Evolutionary conservation across 208 protist genomes (phyloP).

Genomic region (Phytomonas serpens): DNA sequence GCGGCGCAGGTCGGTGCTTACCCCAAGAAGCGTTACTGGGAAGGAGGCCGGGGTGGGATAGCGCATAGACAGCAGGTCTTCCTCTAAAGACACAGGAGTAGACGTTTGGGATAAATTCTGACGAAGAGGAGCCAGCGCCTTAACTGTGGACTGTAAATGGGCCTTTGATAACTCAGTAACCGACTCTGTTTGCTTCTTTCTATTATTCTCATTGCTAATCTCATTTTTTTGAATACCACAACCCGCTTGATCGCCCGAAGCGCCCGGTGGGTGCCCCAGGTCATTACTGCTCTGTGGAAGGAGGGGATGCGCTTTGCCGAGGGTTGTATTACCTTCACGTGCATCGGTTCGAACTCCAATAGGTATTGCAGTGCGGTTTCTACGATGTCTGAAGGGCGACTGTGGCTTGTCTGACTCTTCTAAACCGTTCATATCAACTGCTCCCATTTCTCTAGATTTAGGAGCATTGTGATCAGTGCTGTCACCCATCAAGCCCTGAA

Average conservation of each 20-base stretch:
- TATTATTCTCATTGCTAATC: background rate
- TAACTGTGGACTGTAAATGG: background rate
- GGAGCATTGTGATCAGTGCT: background rate
- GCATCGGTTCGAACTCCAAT: background rate
- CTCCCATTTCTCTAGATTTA: background rate
- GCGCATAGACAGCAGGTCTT: background rate
- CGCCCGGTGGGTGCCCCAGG: background rate
- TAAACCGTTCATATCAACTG: background rate
- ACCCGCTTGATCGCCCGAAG: background rate
- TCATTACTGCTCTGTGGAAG: background rate
- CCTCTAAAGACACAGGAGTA: background rate
- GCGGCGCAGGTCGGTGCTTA: conserved; percentile 29
- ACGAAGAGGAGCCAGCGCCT: background rate
- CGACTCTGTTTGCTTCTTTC: background rate
- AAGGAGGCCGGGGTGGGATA: background rate
- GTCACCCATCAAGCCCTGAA: background rate
- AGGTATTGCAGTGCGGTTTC: background rate
- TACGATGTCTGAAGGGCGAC: background rate
- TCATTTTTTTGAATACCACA: background rate
- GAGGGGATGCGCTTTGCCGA: background rate
- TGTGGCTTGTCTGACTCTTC: background rate
- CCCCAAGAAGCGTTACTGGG: conserved; percentile 46
- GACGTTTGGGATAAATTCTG: background rate
- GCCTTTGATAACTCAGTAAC: background rate
- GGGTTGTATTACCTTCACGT: background rate